Evolutionary conservation across 345 rosid species (phyloP), one percentile per base, ranked within the genome.

Genomic region (Salix arbutifolia): DNA sequence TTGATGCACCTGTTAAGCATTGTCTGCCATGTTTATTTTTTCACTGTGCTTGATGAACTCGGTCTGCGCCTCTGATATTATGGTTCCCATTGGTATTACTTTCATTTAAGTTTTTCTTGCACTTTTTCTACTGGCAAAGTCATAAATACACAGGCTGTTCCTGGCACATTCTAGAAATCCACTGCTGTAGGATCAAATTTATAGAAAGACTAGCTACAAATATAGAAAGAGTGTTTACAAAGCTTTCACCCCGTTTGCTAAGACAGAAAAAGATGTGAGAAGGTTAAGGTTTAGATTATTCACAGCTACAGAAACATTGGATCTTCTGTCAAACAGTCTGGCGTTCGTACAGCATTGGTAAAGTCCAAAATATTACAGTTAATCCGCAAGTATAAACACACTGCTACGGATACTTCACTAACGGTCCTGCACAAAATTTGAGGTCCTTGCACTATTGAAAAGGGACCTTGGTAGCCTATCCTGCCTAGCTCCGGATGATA

Each of bases 391-490:
- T 44, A 74, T 52, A 35, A 25, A 73, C 62, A 56, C 1, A 9
- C 26, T n/a, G 62, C 14, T n/a, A 56, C 62, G 4, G 62, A 56
- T n/a, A 26, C 62, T 56, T 56, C 62, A 56, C 10, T 12, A 10
- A 56, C 25, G n/a, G 33, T 75, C 66, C 78, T 68, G 72, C 73
- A 56, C n/a, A 67, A 67, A 67, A 53, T 68, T 75, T 16, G 46
- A 74, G 65, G 71, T 16, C 19, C 19, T 3, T 21, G 52, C 18
- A 21, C 23, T 25, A 4, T 56, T 10, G 9, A 56, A 56, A n/a
- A 56, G 46, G 53, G 28, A 16, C 65, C 11, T 3, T 33, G 26
- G 4, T 19, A 50, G 71, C 18, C 30, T 67, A 8, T 38, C 35
- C 78, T 52, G 16, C 64, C 46, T 38, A 42, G 67, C 67, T 38